Base-by-base conservation (phyloP, 2,329 filamentous ascomycete genomes). In the Byssochlamys sp. region DNA sequence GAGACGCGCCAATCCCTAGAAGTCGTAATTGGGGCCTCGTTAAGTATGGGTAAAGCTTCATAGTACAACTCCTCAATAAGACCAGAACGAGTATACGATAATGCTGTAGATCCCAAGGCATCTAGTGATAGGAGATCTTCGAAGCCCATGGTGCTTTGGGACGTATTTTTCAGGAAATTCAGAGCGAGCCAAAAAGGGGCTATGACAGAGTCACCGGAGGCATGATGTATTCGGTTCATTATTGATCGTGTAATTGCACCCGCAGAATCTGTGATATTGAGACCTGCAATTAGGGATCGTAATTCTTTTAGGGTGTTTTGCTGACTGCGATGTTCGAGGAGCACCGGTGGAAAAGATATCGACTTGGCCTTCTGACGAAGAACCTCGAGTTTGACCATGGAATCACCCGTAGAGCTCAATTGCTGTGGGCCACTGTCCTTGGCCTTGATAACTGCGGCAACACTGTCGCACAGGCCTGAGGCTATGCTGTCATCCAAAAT, bases 131-230 rank as follows among this genome's bases (percentile, higher is more conserved):
- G 73, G 45, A 94, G 84, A 45, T 85, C 82, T 58, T 89, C 84
- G 3, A 89, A 70, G 5, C 82, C 81, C 1, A 79, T 75, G 14
- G 79, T 77, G 1, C 77, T 73, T 3, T 74, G 70, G 19, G 83
- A 75, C 6, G 80, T 77, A 2, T 81, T 79, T 66, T 85, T 85
- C 7, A 91, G 72, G 1, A 92, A 79, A 63, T 88, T 84, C 57
- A 91, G 83, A 0, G 88, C 82, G 2, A 96, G 77, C 91, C 91
- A 96, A 64, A 90, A 88, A 2, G 86, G 84, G 11, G 90, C 84
- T 27, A 92, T 72, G 61, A 85, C 82, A 35, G 78, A 77, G 19
- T 83, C 77, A 0, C 83, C 82, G 2, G 79, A 76, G 2, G 82
- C 81, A 29, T 82, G 78, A 55, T 83, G 81, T 3, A 87, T 73